These are phyloP conservation scores for Colletotrichum sp. DNA, from an alignment of 2,329 filamentous ascomycete species.

Conservation along the genomic window DNA sequence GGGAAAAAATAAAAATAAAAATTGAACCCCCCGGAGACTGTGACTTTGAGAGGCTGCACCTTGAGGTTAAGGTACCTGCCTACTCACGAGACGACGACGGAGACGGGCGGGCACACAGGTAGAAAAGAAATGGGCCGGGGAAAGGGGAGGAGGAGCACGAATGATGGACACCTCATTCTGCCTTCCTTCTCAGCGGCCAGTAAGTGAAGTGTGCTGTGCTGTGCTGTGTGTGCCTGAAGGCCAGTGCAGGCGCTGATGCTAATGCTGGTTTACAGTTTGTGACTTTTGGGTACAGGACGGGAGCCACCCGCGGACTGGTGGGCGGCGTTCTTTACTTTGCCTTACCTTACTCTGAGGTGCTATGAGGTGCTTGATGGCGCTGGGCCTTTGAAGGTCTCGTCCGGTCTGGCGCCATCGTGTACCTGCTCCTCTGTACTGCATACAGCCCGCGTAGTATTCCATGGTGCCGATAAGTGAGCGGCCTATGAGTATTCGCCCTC, in stretches of 20 bases:
- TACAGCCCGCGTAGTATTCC: background rate
- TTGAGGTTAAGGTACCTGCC: background rate
- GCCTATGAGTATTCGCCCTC: background rate
- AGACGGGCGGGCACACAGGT: background rate
- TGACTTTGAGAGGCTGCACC: background rate
- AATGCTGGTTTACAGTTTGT: background rate
- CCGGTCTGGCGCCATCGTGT: background rate
- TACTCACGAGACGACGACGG: background rate
- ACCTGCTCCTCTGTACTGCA: background rate
- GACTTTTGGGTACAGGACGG: background rate
- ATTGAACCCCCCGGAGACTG: background rate
- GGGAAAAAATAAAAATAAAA: background rate
- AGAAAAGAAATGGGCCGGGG: slow-evolving; percentile 5
- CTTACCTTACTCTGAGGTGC: background rate
- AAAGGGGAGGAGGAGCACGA: slow-evolving; percentile 3
- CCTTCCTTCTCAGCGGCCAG: background rate
- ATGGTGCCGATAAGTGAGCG: background rate
- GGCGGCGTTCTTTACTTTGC: background rate
- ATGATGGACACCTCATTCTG: background rate
- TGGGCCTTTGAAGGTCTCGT: background rate
- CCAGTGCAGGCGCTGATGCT: background rate
- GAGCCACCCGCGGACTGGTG: background rate
- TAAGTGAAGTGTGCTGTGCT: background rate
- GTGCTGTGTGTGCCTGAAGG: background rate
- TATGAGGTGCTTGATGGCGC: background rate